Evolutionary conservation across 2,329 filamentous ascomycete genomes (phyloP).

Genomic region (Dryadomyces quercus-mongolicae): DNA sequence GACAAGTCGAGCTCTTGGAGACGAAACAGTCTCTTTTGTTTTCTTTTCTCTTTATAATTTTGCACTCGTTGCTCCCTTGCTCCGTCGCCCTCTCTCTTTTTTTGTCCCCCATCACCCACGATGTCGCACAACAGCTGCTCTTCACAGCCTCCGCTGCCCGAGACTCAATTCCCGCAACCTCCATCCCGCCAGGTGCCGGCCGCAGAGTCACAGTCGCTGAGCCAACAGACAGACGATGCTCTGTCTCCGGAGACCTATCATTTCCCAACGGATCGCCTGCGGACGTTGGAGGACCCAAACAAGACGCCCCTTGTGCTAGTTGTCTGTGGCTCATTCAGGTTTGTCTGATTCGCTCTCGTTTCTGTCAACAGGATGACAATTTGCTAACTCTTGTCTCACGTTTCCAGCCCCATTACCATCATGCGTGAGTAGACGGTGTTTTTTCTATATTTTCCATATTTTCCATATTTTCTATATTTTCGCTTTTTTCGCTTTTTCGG

Average conservation of each 20-base stretch:
- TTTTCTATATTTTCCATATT: too few relatives aligned
- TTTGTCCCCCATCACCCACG: neutral
- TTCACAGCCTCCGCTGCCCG: neutral
- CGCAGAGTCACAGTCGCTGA: neutral
- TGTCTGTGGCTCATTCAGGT: slow-evolving; percentile 24
- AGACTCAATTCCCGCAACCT: neutral
- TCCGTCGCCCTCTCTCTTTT: neutral
- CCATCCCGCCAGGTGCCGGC: neutral
- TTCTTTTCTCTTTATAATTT: neutral
- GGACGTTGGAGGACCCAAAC: slow-evolving; percentile 5
- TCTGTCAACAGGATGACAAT: too few relatives aligned
- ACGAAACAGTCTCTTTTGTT: neutral
- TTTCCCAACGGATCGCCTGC: slow-evolving; percentile 11
- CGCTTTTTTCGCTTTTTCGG: neutral
- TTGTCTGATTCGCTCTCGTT: neutral
- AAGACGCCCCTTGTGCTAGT: slow-evolving; percentile 23
- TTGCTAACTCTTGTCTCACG: neutral
- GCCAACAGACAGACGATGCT: neutral
- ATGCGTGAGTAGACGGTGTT: slow-evolving; percentile 9
- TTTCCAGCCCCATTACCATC: slow-evolving; percentile 15
- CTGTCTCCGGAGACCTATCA: slow-evolving; percentile 4
- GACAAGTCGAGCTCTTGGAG: neutral
- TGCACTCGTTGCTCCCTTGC: neutral
- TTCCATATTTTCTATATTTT: too few relatives aligned
- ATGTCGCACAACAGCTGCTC: neutral